phyloP scores from a whole-genome alignment of 495 filamentous ascomycete species.

The Rhypophila decipiens region DNA sequence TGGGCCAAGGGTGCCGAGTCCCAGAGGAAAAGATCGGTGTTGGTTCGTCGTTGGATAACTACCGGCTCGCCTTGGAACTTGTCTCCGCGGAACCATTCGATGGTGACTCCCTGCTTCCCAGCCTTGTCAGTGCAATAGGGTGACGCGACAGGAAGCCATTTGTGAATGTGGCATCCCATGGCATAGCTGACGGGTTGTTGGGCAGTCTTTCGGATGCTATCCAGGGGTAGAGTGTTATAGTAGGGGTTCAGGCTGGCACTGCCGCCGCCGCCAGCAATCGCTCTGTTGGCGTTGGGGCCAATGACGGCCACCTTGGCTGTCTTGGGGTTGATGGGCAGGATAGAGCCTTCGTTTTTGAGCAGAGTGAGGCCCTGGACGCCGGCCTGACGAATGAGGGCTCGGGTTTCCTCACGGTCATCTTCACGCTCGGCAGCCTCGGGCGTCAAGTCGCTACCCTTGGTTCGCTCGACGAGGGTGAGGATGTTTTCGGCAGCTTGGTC shows the following conservation, averaged over 20 bases:
- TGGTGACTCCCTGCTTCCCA: constrained; percentile 51
- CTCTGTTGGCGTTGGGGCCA: constrained; percentile 74
- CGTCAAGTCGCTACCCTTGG: constrained; percentile 55
- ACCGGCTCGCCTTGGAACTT: constrained; percentile 51
- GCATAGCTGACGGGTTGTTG: constrained; percentile 45
- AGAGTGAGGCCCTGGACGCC: constrained; percentile 71
- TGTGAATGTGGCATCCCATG: constrained; percentile 53
- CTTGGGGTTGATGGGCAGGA: constrained; percentile 61
- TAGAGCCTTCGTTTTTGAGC: constrained; percentile 64
- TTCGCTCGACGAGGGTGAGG: constrained; percentile 59
- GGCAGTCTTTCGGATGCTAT: constrained; percentile 44
- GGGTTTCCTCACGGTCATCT: constrained; percentile 59
- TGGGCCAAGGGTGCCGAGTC: constrained; percentile 56
- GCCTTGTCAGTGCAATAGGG: constrained; percentile 49
- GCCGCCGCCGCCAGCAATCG: constrained; percentile 74
- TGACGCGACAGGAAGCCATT: constrained; percentile 59
- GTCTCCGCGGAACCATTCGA: constrained; percentile 60
- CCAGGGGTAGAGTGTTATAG: constrained; percentile 58
- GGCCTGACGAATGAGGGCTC: constrained; percentile 59
- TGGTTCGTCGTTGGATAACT: constrained; percentile 47
- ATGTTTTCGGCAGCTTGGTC: constrained; percentile 55
- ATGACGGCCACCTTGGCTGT: constrained; percentile 65
- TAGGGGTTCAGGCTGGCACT: constrained; percentile 75
- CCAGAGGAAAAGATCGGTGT: constrained; percentile 63
- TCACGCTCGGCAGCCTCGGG: constrained; percentile 54